Conservation (phyloP, 176 grass and related monocot genomes). For the Phyllostachys edulis region DNA sequence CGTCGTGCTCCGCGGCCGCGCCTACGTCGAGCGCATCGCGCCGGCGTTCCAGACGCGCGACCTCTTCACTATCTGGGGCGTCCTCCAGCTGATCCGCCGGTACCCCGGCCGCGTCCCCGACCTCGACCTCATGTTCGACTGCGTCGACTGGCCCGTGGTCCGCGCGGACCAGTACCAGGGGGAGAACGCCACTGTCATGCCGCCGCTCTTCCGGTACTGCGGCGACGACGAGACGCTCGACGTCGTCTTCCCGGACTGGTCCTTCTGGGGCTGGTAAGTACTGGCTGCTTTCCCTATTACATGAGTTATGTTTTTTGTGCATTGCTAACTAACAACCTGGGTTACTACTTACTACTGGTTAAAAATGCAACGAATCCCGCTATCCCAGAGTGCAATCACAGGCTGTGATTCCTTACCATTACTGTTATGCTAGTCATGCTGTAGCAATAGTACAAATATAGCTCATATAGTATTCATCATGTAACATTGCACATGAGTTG, state of each 20-base stretch:
- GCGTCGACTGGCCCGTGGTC: slow-evolving; percentile 63
- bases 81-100: slow-evolving; percentile 75
- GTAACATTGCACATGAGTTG: background rate
- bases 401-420: background rate
- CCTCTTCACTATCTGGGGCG: slow-evolving; percentile 87
- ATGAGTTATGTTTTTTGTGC: background rate
- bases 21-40: slow-evolving; percentile 62
- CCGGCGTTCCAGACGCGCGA: slow-evolving; percentile 66
- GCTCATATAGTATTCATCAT: background rate
- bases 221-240: slow-evolving; percentile 68
- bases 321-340: background rate
- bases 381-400: background rate
- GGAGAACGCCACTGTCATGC: slow-evolving; percentile 48
- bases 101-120: slow-evolving; percentile 80
- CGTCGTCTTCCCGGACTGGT: slow-evolving; percentile 86
- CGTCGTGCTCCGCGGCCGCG: slow-evolving; percentile 48
- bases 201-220: slow-evolving; percentile 85
- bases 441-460: background rate
- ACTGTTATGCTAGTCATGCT: background rate
- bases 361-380: background rate
- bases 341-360: background rate
- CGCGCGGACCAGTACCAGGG: slow-evolving; percentile 37
- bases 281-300: background rate
- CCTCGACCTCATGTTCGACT: slow-evolving; percentile 89
- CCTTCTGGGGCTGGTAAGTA: slow-evolving; percentile 98